Conservation (phyloP, 176 grass and related monocot species). For the Cenchrus americanus region DNA sequence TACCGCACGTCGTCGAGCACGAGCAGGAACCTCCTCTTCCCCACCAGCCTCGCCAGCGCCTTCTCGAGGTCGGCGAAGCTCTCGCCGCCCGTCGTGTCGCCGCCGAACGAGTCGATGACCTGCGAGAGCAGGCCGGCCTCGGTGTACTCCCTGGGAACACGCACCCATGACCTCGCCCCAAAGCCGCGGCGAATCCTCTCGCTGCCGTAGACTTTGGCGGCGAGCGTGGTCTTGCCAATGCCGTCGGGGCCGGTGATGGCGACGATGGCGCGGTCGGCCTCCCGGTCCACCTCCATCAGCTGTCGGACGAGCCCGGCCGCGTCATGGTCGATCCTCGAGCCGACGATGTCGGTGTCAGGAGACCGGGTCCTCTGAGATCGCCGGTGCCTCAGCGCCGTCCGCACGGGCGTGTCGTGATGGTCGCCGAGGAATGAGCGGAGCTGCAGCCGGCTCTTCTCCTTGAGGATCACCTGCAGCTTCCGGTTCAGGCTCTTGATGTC, state of each 20-base stretch:
- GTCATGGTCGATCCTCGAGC: slow-evolving; percentile 50
- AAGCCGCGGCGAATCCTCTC: slow-evolving; percentile 54
- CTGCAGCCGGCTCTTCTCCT: slow-evolving; percentile 49
- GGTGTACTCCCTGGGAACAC: slow-evolving; percentile 38
- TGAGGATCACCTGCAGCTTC: slow-evolving; percentile 55
- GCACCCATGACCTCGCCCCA: slow-evolving; percentile 50
- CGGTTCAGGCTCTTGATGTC: slow-evolving; percentile 50
- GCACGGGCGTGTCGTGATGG: not conserved
- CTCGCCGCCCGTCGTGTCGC: slow-evolving; percentile 37
- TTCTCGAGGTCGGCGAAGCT: slow-evolving; percentile 37
- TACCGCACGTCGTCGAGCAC: slow-evolving; percentile 66
- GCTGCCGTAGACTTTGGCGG: slow-evolving; percentile 55
- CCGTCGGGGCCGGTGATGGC: slow-evolving; percentile 57
- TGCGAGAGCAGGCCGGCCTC: slow-evolving; percentile 56
- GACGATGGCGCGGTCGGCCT: slow-evolving; percentile 32
- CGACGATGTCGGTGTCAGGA: slow-evolving; percentile 14
- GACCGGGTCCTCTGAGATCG: not conserved
- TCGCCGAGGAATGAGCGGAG: slow-evolving; percentile 32
- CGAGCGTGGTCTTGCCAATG: slow-evolving; percentile 75
- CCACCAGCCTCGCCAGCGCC: slow-evolving; percentile 44
- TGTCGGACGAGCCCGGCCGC: slow-evolving; percentile 24
- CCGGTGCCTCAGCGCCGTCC: slow-evolving; percentile 11
- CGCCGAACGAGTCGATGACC: slow-evolving; percentile 49
- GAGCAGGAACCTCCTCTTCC: slow-evolving; percentile 52
- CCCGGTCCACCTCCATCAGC: slow-evolving; percentile 28